A percentile compares a stretch with the other conserved stretches of the same genome.
Conservation (phyloP, 352 stramenopile species). For the Pythium pyrilobum region DNA sequence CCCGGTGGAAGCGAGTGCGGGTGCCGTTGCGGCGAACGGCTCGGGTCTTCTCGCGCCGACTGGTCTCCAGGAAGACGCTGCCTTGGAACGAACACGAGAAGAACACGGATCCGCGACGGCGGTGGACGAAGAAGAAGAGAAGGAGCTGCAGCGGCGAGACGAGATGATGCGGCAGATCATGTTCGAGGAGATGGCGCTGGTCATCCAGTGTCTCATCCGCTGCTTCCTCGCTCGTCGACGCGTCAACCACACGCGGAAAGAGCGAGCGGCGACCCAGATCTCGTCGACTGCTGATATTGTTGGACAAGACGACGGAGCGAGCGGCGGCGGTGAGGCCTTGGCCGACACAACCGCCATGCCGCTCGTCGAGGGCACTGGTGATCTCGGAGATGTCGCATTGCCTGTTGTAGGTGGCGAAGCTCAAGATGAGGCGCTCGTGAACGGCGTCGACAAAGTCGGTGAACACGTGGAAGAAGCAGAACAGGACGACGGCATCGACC, state of each 20-base stretch:
- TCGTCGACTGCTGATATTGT: not conserved
- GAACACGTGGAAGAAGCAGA: not conserved
- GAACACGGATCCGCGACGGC: not conserved
- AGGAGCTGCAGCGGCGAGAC: not conserved
- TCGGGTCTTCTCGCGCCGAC: no score
- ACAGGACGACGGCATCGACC: not conserved
- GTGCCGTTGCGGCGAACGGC: not conserved
- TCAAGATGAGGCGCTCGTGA: not conserved
- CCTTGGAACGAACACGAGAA: not conserved
- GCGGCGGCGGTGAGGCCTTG: no score
- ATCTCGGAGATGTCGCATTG: not conserved
- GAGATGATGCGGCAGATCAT: conserved; percentile 6
- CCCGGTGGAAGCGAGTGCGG: not conserved
- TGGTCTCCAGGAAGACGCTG: no score
- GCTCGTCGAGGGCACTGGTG: no score
- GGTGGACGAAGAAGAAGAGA: not conserved
- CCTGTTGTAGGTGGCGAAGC: not conserved
- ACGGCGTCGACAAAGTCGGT: not conserved
- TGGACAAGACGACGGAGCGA: no score
- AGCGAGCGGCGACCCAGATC: no score
- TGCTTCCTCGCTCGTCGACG: conserved; percentile 27
- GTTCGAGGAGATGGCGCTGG: conserved; percentile 22
- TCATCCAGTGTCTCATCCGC: conserved; percentile 34
- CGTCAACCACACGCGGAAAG: conserved; percentile 24
- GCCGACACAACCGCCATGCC: no score